Conservation (phyloP, 345 rosid genomes). For the Euphorbia peplus region DNA sequence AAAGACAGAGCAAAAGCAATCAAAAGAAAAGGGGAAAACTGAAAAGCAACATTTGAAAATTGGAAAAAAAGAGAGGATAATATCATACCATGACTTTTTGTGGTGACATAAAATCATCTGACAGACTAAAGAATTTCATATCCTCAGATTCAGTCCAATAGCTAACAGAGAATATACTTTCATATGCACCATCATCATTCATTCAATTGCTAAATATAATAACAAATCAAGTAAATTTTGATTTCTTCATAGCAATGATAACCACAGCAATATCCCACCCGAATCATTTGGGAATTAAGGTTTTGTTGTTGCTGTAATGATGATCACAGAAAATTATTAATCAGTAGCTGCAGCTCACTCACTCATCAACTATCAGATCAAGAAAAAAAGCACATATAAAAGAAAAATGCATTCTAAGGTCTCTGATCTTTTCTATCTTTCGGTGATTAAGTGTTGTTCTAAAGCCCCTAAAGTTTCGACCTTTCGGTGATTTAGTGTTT, state of each 20-base stretch:
- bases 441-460: too few species aligned
- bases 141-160: neutral
- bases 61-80: neutral
- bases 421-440: too few species aligned
- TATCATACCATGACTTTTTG: neutral
- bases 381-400: too few species aligned
- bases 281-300: too few species aligned
- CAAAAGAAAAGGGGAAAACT: neutral
- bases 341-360: neutral
- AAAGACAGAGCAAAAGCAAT: neutral
- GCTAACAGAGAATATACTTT: neutral
- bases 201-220: too few species aligned
- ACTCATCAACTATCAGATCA: neutral
- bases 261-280: too few species aligned
- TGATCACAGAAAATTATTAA: too few species aligned
- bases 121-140: neutral
- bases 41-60: constrained; percentile 4
- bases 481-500: too few species aligned
- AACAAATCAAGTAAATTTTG: neutral
- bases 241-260: neutral
- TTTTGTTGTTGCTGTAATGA: too few species aligned
- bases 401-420: too few species aligned
- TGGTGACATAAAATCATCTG: neutral
- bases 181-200: neutral
- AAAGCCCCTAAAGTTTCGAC: too few species aligned